Percentiles rank a stretch among this genome's conserved stretches.
These are phyloP conservation scores for Podaxis sp. DNA, from an alignment of 768 basidiomycete species.

Conservation along the genomic window DNA sequence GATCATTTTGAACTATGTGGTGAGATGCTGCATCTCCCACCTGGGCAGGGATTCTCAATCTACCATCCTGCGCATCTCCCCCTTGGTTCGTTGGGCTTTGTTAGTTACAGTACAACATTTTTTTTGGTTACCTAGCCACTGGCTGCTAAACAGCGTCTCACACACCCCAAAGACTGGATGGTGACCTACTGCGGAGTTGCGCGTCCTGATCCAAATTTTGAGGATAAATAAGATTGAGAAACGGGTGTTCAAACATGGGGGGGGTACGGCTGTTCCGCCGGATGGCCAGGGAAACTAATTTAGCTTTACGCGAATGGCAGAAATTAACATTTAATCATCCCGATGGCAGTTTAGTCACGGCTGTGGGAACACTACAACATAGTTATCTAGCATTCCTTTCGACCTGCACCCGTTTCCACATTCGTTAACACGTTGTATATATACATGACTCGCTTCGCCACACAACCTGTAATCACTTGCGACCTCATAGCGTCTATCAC, in stretches of 20 bases:
- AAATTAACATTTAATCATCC: too few relatives aligned
- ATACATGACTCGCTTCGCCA: too few relatives aligned
- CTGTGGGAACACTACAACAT: too few relatives aligned
- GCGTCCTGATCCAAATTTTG: slow-evolving; percentile 66
- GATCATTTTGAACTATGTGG: slow-evolving; percentile 64
- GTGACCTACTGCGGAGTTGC: slow-evolving; percentile 61
- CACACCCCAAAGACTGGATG: slow-evolving; percentile 65
- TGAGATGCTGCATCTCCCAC: slow-evolving; percentile 61
- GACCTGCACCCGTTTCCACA: too few relatives aligned
- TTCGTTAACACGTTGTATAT: too few relatives aligned
- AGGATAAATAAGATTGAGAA: slow-evolving; percentile 48
- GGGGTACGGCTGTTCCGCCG: slow-evolving; percentile 49
- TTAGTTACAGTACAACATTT: neutral
- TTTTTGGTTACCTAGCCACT: slow-evolving; percentile 22
- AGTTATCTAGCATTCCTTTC: too few relatives aligned
- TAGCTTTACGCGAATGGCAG: too few relatives aligned
- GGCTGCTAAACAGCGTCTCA: slow-evolving; percentile 62
- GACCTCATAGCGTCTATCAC: too few relatives aligned
- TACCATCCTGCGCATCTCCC: slow-evolving; percentile 49
- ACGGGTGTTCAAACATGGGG: slow-evolving; percentile 52
- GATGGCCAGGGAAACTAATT: neutral
- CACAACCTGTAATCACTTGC: too few relatives aligned
- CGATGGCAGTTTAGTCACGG: too few relatives aligned
- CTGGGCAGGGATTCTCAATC: slow-evolving; percentile 64
- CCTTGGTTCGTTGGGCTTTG: too few relatives aligned